phyloP scores from a whole-genome alignment of 352 stramenopile genomes.

The Peronosclerospora sorghi region DNA sequence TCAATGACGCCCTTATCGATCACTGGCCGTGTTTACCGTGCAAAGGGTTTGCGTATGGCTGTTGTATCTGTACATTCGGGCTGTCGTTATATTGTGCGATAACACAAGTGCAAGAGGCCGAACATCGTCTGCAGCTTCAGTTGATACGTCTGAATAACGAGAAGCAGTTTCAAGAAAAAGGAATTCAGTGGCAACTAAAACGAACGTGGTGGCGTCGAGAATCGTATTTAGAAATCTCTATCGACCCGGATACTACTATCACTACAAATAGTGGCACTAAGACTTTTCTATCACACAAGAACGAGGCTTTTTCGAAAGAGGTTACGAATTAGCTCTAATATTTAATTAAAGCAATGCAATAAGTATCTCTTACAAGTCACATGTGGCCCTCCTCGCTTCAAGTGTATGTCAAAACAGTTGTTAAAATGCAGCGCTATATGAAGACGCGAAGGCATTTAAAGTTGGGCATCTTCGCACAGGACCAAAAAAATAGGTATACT shows the following conservation, averaged over 20 bases:
- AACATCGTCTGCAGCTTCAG: conserved; percentile 50
- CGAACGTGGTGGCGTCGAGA: conserved; percentile 55
- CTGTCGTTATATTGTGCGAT: conserved; percentile 75
- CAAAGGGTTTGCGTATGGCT: conserved; percentile 70
- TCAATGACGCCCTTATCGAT: conserved; percentile 76
- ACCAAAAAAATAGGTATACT: too few relatives aligned
- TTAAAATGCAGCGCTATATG: too few relatives aligned
- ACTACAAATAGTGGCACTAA: background rate
- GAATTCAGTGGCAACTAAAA: conserved; percentile 57
- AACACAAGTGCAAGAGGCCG: conserved; percentile 61
- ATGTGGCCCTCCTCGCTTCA: too few relatives aligned
- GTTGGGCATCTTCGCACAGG: too few relatives aligned
- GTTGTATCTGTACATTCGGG: conserved; percentile 71
- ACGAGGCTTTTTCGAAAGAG: too few relatives aligned
- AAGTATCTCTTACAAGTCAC: too few relatives aligned
- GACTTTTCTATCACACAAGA: too few relatives aligned
- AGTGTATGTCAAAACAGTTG: too few relatives aligned
- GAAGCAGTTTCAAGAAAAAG: conserved; percentile 36
- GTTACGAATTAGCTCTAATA: too few relatives aligned
- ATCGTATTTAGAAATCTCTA: conserved; percentile 58
- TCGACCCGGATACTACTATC: background rate
- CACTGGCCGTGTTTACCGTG: conserved; percentile 79
- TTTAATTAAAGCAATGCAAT: too few relatives aligned
- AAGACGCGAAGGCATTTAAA: too few relatives aligned
- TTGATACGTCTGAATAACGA: conserved; percentile 63